Conservation (phyloP, 805 yeast genomes). For the Zygoascus flipseniorum region DNA sequence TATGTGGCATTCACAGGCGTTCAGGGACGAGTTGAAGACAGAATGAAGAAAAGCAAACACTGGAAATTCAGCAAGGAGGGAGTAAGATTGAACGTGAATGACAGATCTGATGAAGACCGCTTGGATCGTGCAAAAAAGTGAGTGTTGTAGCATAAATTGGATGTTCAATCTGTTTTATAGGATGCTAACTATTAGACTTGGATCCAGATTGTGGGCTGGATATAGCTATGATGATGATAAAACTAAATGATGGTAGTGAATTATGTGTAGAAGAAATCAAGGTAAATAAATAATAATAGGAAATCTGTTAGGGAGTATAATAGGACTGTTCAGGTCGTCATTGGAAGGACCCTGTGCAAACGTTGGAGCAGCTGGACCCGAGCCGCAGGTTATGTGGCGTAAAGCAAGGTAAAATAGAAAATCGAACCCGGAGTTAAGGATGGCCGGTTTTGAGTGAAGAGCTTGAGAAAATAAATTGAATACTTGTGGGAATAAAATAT, state of each 20-base stretch:
- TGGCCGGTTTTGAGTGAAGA: no score
- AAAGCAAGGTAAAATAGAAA: no score
- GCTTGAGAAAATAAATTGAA: no score
- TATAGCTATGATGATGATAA: not conserved
- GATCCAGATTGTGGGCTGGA: conserved; percentile 1
- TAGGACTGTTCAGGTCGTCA: no score
- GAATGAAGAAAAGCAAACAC: conserved; percentile 9
- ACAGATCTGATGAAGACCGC: not conserved
- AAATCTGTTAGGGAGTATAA: no score
- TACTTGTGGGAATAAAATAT: no score
- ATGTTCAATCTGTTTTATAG: not conserved
- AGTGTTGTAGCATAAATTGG: not conserved
- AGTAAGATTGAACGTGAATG: conserved; percentile 1
- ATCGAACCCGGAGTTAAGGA: no score
- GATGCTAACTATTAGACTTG: not conserved
- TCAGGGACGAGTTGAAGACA: conserved; percentile 8
- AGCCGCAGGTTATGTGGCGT: no score
- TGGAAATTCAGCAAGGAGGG: conserved; percentile 12
- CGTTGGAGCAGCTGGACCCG: no score
- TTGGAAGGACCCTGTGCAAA: no score
- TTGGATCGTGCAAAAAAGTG: not conserved
- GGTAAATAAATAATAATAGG: not conserved
- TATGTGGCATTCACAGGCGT: conserved; percentile 10
- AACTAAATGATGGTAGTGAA: not conserved
- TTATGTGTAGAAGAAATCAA: not conserved